Base-by-base conservation (phyloP, 2,329 filamentous ascomycete species). In the Sporothrix sp. region DNA sequence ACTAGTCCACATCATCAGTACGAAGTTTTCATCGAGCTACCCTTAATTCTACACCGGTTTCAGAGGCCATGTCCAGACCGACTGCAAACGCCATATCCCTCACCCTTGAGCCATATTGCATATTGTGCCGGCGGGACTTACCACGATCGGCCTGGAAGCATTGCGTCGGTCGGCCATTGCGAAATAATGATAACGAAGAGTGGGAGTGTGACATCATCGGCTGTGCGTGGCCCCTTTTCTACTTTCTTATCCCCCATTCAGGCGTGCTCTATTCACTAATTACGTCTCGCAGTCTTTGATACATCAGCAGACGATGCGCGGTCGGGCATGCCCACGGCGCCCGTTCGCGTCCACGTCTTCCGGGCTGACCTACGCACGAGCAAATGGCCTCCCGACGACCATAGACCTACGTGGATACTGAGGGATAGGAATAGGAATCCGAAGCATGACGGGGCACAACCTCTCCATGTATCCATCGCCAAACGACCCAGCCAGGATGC, bases 401-500 rank as follows among this genome's bases (percentile, higher is more conserved):
- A 10, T 14, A 33, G 28, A 9, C 35, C 40, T 7, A 23, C 9
- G 16, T 43, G 36, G 40, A 36, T 8, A 13, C 36, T 42, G 28
- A 13, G 5, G 36, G n/a, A 42, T 40, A 27, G 37, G 21, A 40
- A 40, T 40, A 27, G 14, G 38, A 42, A 9, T 9, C 42, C 8
- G 35, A 35, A 47, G 42, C 27, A 25, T 18, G 21, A 33, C 37
- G 25, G 21, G 27, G n/a, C 13, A 13, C 27, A 37, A 28, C 28
- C 40, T 18, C 45, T 50, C 28, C 21, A 13, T 37, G 36, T 53
- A 6, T 14, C 27, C 30, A 37, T 50, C 21, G 45, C 35, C 20
- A 42, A 40, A n/a, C 51, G 40, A 10, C 42, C 46, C 16, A 43
- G 51, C 36, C 40, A 53, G 40, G 47, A 53, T 43, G 18, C 18